Conservation (phyloP, 2,329 filamentous ascomycete genomes). For the Mycosphaerella arachidis region DNA sequence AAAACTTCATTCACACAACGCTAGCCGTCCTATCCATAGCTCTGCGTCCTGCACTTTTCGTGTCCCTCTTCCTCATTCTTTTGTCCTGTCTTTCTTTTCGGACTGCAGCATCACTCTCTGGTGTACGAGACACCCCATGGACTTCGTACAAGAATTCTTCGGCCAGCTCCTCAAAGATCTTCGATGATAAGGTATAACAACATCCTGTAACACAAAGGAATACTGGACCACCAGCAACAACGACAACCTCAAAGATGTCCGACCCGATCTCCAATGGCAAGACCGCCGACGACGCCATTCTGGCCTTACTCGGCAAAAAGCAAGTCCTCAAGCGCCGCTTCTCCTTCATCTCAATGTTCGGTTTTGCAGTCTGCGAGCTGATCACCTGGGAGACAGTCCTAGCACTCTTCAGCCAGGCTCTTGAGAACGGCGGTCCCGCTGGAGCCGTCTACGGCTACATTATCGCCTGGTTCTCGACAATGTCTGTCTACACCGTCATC, state of each 20-base stretch:
- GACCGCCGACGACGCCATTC: conserved; percentile 33
- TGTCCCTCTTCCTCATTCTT: background rate
- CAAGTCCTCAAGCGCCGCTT: conserved; percentile 44
- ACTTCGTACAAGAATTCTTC: conserved; percentile 32
- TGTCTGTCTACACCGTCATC: conserved; percentile 46
- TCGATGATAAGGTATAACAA: conserved; percentile 12
- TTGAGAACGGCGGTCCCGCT: conserved; percentile 45
- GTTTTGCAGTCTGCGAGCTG: conserved; percentile 43
- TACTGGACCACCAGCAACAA: background rate
- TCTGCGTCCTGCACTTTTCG: background rate
- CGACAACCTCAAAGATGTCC: conserved; percentile 16
- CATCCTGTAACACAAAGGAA: background rate
- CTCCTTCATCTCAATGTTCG: conserved; percentile 41
- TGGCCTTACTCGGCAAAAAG: conserved; percentile 44
- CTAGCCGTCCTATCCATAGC: background rate
- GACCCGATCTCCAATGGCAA: conserved; percentile 9
- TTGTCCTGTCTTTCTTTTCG: background rate
- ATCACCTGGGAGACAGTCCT: conserved; percentile 47
- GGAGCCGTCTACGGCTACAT: conserved; percentile 51
- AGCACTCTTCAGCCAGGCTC: conserved; percentile 40
- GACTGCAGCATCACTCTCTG: background rate
- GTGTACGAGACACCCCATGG: conserved; percentile 20
- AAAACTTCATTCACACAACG: background rate
- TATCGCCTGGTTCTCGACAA: conserved; percentile 47
- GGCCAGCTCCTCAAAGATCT: conserved; percentile 33